Evolutionary conservation across 805 yeast genomes (phyloP), one percentile per base, ranked within the genome.

Genomic region (Wickerhamomyces hampshirensis): DNA sequence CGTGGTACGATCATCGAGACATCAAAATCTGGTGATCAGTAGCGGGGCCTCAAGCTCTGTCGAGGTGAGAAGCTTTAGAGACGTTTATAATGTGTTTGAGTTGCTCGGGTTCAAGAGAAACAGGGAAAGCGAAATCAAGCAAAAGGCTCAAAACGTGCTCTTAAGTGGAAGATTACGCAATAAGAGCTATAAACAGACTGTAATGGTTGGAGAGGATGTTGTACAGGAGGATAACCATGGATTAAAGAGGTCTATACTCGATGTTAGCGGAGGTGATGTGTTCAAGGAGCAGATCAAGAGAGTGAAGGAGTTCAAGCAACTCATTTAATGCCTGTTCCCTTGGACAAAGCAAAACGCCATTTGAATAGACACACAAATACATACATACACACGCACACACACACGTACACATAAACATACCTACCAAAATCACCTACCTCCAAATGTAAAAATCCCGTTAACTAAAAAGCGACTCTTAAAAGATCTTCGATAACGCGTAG

Each of bases 1-100:
- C 49, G 70, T 93, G 12, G 70, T 87, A 9, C 63, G 98, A 44
- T 86, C 95, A 10, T 73, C 95, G 0, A 68, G 98, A 46, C 72
- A 77, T 13, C 71, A 87, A 29, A 97, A 97, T 0, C 53, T 93
- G 13, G 69, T 93, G 2, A 66, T 87, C 5, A 75, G 91, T 10
- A 77, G 91, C 50, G 97, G 96, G 3, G 85, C 93, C 0, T 39
- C 50, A 3, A 55, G 61, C 19, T 68, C 82, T 2, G 55, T 76
- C 23, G 77, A 76, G 29, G 61, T 77, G n/a, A 66, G 98, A 43
- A 74, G 78, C 21, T 74, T 77, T 26, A 65, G 71, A 30, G 96
- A 93, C 51, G 71, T 86, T 6, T 66, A 75, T 11, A 83, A 79
- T 39, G 60, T 93, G 32, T 61, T 84, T 23, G 66, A 71, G 26